Conservation (phyloP, 2,329 filamentous ascomycete genomes). For the Hypoxylon sp. region DNA sequence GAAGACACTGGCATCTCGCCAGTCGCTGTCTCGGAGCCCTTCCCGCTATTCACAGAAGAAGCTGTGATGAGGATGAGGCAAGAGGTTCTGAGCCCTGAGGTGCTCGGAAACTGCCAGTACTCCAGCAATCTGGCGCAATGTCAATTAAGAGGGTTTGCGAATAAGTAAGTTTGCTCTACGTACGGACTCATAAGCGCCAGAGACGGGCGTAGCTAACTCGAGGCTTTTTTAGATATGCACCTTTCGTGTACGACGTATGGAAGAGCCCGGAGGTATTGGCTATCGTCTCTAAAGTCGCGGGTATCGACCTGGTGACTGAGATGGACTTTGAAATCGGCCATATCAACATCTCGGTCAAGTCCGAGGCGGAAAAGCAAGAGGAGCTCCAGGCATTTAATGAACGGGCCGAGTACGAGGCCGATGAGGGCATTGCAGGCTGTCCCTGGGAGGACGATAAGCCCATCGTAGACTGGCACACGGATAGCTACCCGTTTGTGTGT, state of each 20-base stretch:
- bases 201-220: conserved; percentile 29
- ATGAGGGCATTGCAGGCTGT: conserved; percentile 50
- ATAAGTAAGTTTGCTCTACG: conserved; percentile 60
- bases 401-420: conserved; percentile 46
- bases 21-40: conserved; percentile 74
- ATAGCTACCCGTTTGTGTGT: conserved; percentile 77
- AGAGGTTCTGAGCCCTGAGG: conserved; percentile 71
- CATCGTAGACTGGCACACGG: conserved; percentile 73
- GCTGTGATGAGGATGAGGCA: conserved; percentile 72
- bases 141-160: conserved; percentile 51
- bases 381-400: conserved; percentile 58
- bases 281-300: conserved; percentile 65
- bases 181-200: background rate
- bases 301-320: conserved; percentile 66
- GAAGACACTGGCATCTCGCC: conserved; percentile 70
- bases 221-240: conserved; percentile 64
- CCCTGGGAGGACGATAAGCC: conserved; percentile 63
- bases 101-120: conserved; percentile 68
- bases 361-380: conserved; percentile 60
- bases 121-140: conserved; percentile 71
- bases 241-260: conserved; percentile 71
- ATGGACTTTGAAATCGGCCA: conserved; percentile 70
- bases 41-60: conserved; percentile 72
- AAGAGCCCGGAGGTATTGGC: conserved; percentile 59
- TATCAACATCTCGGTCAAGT: conserved; percentile 66